phyloP scores from a whole-genome alignment of 768 basidiomycete genomes.

The Boletellus emodensis region DNA sequence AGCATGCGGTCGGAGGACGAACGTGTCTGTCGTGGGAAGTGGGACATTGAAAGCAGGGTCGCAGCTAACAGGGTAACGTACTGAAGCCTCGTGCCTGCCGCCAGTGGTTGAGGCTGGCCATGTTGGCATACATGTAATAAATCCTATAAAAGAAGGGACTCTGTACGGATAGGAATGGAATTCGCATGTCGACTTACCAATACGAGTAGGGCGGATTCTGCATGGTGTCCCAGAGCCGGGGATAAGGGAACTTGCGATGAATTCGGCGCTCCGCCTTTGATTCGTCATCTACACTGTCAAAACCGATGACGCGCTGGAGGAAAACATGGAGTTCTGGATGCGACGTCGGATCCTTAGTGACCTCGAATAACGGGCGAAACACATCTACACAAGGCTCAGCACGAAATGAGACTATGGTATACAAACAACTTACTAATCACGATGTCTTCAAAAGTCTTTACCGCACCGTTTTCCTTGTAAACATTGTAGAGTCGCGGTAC shows the following conservation, averaged over 20 bases:
- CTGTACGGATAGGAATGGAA: background rate
- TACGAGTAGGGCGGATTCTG: conserved; percentile 95
- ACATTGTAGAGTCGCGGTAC: conserved; percentile 92
- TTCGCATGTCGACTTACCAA: conserved; percentile 52
- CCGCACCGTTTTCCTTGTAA: conserved; percentile 83
- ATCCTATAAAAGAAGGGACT: conserved; percentile 49
- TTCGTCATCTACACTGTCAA: conserved; percentile 99
- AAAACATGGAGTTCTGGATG: conserved; percentile 96
- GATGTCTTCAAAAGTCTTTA: conserved; percentile 87
- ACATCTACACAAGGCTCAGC: conserved; percentile 54
- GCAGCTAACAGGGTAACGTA: conserved; percentile 38
- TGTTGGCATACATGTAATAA: conserved; percentile 98
- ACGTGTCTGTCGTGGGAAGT: conserved; percentile 61
- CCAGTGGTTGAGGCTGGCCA: conserved; percentile 94
- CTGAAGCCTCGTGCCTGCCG: conserved; percentile 85
- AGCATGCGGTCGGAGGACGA: conserved; percentile 94
- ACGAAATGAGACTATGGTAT: background rate
- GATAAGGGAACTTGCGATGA: conserved; percentile 92
- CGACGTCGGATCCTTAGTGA: conserved; percentile 82
- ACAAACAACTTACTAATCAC: conserved; percentile 63
- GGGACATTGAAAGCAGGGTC: background rate
- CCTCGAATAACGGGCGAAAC: conserved; percentile 91
- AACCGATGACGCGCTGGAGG: conserved; percentile 91
- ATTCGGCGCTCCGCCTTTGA: conserved; percentile 89
- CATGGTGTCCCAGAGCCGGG: conserved; percentile 80